Base-by-base conservation (phyloP, 2,329 filamentous ascomycete genomes). In the Pseudocercospora ulei region DNA sequence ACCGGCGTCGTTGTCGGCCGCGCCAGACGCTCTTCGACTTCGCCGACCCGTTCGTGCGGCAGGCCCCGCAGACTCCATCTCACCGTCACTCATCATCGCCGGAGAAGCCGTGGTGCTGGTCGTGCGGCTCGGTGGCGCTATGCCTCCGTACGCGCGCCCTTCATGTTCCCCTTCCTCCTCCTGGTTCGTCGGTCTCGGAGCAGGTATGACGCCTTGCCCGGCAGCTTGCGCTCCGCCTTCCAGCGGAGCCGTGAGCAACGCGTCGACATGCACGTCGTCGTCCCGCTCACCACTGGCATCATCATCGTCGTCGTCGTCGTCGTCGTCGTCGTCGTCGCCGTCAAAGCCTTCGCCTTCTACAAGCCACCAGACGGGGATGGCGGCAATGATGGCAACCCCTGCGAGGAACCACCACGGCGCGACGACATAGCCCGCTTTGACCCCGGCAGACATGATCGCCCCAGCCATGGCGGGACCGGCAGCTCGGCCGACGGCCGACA, bases 321-420 rank as follows among this genome's bases (percentile, higher is more conserved):
- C 47, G 30, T 64, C 62, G 3, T 55, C 49, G 9, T 51, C 56
- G 9, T 59, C 55, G 29, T 61, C 61, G 9, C 62, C 62, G 8
- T 67, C 58, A 61, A 84, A 66, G 0, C 83, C 83, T 5, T 84
- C 75, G 23, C 80, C 79, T 55, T 94, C 76, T 2, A 78, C 71
- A 1, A 92, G 71, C 64, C 77, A 80, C 59, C 78, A 83, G 0
- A 81, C 73, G 0, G 85, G 82, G 3, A 93, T 60, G 0, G 75
- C 75, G 11, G 82, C 81, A 1, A 85, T 31, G 0, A 73, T 45
- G 0, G 77, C 72, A 28, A 92, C 65, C 0, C 65, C 51, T 0
- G 75, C 71, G n/a, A 95, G 67, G 3, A 80, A 68, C 76, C 82
- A 93, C 73, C 83, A 95, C 0, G 87, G 80, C 0, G 82, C 66